Evolutionary conservation across 495 filamentous ascomycete genomes (phyloP).

Genomic region (Xylaria cubensis): DNA sequence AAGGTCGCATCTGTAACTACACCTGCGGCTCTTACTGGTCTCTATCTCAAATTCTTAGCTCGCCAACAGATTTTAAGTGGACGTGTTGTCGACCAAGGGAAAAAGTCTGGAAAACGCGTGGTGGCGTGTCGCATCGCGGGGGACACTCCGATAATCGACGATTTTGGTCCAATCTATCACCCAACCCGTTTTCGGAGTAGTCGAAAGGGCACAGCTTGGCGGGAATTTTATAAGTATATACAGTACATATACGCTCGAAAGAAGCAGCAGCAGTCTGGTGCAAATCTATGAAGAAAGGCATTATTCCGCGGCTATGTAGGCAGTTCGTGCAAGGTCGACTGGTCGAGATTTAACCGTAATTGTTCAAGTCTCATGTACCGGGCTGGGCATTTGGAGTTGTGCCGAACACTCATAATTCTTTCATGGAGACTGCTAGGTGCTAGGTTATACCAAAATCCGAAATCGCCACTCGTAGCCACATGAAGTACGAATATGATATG

Average conservation of each 20-base stretch:
- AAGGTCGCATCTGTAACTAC: constrained; percentile 20
- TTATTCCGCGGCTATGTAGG: background rate
- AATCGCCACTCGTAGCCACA: background rate
- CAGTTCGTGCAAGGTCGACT: background rate
- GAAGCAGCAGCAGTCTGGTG: background rate
- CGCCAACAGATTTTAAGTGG: constrained; percentile 1
- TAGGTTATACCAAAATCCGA: background rate
- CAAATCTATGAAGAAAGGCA: background rate
- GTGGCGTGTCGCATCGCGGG: constrained; percentile 26
- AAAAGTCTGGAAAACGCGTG: constrained; percentile 17
- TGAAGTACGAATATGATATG: background rate
- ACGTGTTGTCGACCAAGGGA: background rate
- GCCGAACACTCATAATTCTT: constrained; percentile 8
- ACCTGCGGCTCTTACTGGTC: constrained; percentile 6
- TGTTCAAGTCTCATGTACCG: background rate
- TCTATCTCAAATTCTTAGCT: constrained; percentile 11
- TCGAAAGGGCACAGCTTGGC: background rate
- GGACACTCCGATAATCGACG: background rate
- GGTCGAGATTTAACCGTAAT: constrained; percentile 9
- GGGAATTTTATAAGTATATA: background rate
- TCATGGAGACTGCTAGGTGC: background rate
- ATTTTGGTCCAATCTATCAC: background rate
- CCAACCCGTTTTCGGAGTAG: constrained; percentile 17
- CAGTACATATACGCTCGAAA: background rate
- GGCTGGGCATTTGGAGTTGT: background rate